Evolutionary conservation across 495 filamentous ascomycete species (phyloP).

Genomic region (Sordaria brevicollis): DNA sequence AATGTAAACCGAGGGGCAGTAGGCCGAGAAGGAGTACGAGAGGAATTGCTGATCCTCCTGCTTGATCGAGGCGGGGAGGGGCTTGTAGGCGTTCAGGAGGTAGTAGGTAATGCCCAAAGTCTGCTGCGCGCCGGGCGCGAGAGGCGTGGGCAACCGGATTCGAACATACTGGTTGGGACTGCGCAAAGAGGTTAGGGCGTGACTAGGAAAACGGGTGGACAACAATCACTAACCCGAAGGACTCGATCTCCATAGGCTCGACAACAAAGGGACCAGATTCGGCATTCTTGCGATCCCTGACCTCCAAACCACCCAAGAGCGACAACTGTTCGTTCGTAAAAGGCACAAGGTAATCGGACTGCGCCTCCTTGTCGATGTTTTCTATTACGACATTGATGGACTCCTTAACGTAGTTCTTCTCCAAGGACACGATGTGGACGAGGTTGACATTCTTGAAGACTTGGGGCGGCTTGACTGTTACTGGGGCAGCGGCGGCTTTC

Average conservation of each 20-base stretch:
- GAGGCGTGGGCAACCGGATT: slow-evolving; percentile 62
- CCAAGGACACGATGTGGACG: slow-evolving; percentile 79
- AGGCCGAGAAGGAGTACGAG: slow-evolving; percentile 73
- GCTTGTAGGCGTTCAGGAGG: slow-evolving; percentile 59
- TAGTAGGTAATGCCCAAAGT: slow-evolving; percentile 82
- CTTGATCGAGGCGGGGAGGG: slow-evolving; percentile 68
- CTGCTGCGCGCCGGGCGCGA: slow-evolving; percentile 63
- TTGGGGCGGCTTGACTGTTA: slow-evolving; percentile 74
- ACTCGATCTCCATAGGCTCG: slow-evolving; percentile 54
- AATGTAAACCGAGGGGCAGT: slow-evolving; percentile 66
- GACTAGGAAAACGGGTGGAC: neutral
- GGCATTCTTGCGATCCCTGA: slow-evolving; percentile 75
- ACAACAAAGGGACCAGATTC: slow-evolving; percentile 56
- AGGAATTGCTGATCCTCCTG: slow-evolving; percentile 83
- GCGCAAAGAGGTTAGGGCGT: slow-evolving; percentile 4
- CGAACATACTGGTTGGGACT: slow-evolving; percentile 79
- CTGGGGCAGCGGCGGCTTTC: slow-evolving; percentile 42
- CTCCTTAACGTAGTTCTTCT: slow-evolving; percentile 84
- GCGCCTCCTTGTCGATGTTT: slow-evolving; percentile 63
- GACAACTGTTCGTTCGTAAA: slow-evolving; percentile 65
- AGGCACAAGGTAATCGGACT: slow-evolving; percentile 80
- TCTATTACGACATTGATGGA: slow-evolving; percentile 88
- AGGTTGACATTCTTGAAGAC: slow-evolving; percentile 88
- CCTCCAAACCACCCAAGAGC: slow-evolving; percentile 77
- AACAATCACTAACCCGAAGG: slow-evolving; percentile 40